Conservation (phyloP, 2,329 filamentous ascomycete genomes). For the Colletotrichum cuscutae region DNA sequence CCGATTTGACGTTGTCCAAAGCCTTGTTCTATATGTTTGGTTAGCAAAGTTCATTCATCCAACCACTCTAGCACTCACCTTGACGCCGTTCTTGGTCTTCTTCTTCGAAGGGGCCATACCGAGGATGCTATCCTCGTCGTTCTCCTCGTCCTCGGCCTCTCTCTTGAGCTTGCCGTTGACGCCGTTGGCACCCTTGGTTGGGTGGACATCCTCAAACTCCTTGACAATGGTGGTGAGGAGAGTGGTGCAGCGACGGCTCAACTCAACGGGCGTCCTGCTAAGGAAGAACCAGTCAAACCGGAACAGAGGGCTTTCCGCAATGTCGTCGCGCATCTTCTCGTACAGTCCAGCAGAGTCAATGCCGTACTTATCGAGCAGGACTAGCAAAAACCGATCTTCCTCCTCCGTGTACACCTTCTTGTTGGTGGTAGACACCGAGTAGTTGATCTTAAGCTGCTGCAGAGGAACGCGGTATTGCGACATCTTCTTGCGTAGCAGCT, state of each 20-base stretch:
- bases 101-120: conserved; percentile 91
- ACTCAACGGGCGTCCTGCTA: conserved; percentile 90
- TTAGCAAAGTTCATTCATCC: conserved; percentile 19
- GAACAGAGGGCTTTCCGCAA: conserved; percentile 93
- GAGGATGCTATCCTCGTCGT: conserved; percentile 83
- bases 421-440: conserved; percentile 98
- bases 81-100: conserved; percentile 89
- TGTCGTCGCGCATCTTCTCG: conserved; percentile 96
- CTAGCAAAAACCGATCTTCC: conserved; percentile 93
- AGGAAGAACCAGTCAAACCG: conserved; percentile 99
- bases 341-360: conserved; percentile 92
- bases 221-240: conserved; percentile 93
- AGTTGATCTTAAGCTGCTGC: conserved; percentile 98
- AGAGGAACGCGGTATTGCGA: conserved; percentile 95
- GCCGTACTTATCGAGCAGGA: conserved; percentile 91
- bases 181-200: conserved; percentile 64
- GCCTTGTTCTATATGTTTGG: conserved; percentile 80
- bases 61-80: conserved; percentile 66
- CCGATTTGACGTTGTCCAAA: conserved; percentile 85
- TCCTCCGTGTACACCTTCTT: conserved; percentile 99
- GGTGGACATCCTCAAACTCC: conserved; percentile 82
- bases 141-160: conserved; percentile 81
- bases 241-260: conserved; percentile 92
- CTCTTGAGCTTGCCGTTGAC: conserved; percentile 79
- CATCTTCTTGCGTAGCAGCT: conserved; percentile 95